phyloP scores from a whole-genome alignment of 2,329 filamentous ascomycete genomes.

The Septoria petroselini region DNA sequence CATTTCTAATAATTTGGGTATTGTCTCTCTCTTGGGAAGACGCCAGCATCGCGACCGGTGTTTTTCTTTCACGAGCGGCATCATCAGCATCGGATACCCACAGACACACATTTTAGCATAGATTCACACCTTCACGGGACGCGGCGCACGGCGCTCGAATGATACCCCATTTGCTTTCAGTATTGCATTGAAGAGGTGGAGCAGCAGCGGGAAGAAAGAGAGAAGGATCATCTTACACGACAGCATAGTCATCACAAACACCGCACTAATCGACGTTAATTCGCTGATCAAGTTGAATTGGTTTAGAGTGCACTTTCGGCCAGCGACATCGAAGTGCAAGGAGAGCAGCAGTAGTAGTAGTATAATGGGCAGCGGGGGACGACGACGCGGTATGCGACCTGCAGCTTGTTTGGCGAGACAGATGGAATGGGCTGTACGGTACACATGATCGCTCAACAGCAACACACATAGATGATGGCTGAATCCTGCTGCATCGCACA shows the following conservation, averaged over 20 bases:
- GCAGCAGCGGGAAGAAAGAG: background rate
- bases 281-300: background rate
- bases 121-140: slow-evolving; percentile 28
- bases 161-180: slow-evolving; percentile 27
- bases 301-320: background rate
- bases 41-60: slow-evolving; percentile 26
- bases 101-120: slow-evolving; percentile 20
- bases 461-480: background rate
- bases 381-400: background rate
- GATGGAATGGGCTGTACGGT: background rate
- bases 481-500: background rate
- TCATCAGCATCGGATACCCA: slow-evolving; percentile 20
- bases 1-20: slow-evolving; percentile 16
- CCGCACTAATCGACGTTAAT: background rate
- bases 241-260: background rate
- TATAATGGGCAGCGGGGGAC: background rate
- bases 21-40: slow-evolving; percentile 19
- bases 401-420: too few relatives aligned
- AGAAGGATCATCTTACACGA: slow-evolving; percentile 1
- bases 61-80: slow-evolving; percentile 15
- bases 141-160: slow-evolving; percentile 26
- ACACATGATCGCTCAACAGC: background rate
- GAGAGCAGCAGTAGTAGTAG: too few relatives aligned
- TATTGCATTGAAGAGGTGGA: background rate
- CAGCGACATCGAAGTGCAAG: background rate